Conservation (phyloP, 2,329 filamentous ascomycete species). For the Diatrype stigma region DNA sequence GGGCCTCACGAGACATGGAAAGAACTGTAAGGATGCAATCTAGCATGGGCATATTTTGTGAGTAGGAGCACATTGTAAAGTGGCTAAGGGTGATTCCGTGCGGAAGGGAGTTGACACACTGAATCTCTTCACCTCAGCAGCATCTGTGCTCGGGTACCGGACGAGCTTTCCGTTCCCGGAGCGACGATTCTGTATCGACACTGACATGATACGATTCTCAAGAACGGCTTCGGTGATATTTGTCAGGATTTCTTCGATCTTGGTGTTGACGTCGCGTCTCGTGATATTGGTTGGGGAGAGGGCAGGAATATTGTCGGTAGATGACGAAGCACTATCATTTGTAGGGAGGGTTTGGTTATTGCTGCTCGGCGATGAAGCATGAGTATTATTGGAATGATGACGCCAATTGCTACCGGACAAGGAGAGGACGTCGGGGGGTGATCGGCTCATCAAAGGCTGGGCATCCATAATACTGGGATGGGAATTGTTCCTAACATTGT, state of each 20-base stretch:
- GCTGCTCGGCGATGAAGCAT: too few species aligned
- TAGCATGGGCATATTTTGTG: slow-evolving; percentile 22
- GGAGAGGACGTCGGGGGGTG: too few species aligned
- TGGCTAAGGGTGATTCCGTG: slow-evolving; percentile 2
- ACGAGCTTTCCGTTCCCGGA: slow-evolving; percentile 17
- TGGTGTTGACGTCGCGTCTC: slow-evolving; percentile 39
- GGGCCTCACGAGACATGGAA: slow-evolving; percentile 55
- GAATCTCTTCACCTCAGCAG: slow-evolving; percentile 20
- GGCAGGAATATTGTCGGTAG: too few species aligned
- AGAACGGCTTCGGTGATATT: slow-evolving; percentile 44
- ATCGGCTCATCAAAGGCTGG: too few species aligned
- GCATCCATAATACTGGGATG: too few species aligned
- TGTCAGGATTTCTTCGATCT: slow-evolving; percentile 54
- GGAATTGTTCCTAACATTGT: too few species aligned
- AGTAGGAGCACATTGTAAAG: background rate
- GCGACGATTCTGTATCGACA: slow-evolving; percentile 40
- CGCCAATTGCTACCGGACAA: too few species aligned
- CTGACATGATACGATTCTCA: slow-evolving; percentile 39
- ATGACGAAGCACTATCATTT: too few species aligned
- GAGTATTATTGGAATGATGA: too few species aligned
- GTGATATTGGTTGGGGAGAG: too few species aligned
- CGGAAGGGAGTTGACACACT: slow-evolving; percentile 18
- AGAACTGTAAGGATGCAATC: slow-evolving; percentile 56
- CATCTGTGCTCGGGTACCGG: slow-evolving; percentile 19
- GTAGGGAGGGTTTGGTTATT: too few species aligned